Evolutionary conservation across 768 basidiomycete species (phyloP).

Genomic region (Arthromyces matolae): DNA sequence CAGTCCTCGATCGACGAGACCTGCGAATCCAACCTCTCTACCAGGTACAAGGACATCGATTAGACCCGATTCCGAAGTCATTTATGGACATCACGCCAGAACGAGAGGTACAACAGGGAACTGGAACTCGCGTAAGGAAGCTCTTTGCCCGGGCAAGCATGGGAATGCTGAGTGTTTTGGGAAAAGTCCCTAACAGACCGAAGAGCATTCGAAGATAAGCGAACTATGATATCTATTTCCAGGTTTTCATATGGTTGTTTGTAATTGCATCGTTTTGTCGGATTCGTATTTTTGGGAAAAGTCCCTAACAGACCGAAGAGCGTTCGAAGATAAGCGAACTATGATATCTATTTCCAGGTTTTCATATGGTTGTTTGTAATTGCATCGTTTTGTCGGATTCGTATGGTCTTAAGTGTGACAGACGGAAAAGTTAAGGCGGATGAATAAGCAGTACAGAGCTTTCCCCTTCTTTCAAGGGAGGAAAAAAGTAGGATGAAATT

Average conservation of each 20-base stretch:
- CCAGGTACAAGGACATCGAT: not conserved
- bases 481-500: not conserved
- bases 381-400: too few species aligned
- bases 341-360: not conserved
- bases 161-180: slow-evolving; percentile 17
- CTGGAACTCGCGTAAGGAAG: slow-evolving; percentile 13
- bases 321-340: slow-evolving; percentile 1
- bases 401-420: not conserved
- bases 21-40: slow-evolving; percentile 4
- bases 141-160: slow-evolving; percentile 17
- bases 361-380: too few species aligned
- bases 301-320: slow-evolving; percentile 9
- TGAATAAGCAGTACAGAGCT: not conserved
- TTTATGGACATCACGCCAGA: slow-evolving; percentile 39
- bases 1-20: slow-evolving; percentile 14
- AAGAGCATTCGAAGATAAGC: slow-evolving; percentile 6
- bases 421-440: not conserved
- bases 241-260: slow-evolving; percentile 1
- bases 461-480: not conserved
- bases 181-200: slow-evolving; percentile 14
- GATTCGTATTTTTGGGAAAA: slow-evolving; percentile 19
- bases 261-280: too few species aligned
- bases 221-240: not conserved
- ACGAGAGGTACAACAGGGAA: slow-evolving; percentile 4
- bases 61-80: slow-evolving; percentile 21